phyloP scores from a whole-genome alignment of 2,329 filamentous ascomycete genomes.

The Arthrobotrys pseudoclavata region DNA sequence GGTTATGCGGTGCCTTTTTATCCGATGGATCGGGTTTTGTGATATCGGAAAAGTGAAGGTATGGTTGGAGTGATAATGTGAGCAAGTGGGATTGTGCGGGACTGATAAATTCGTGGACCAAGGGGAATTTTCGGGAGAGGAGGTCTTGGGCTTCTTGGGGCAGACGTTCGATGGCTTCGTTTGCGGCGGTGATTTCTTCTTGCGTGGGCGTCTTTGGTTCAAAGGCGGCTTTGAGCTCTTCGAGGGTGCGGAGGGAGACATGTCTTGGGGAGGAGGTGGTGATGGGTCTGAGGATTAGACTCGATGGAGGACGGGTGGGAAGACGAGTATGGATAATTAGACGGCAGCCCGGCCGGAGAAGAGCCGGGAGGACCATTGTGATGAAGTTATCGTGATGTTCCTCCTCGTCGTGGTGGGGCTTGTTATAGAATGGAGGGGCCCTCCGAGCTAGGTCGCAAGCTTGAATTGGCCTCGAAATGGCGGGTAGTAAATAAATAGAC shows the following conservation, averaged over 20 bases:
- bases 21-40: conserved; percentile 2
- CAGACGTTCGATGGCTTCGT: conserved; percentile 65
- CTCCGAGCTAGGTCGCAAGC: neutral
- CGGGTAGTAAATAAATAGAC: neutral
- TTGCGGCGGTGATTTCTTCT: conserved; percentile 60
- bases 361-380: conserved; percentile 45
- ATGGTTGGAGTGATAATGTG: conserved; percentile 71
- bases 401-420: conserved; percentile 12
- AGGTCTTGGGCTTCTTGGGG: conserved; percentile 70
- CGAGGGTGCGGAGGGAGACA: neutral
- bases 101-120: conserved; percentile 72
- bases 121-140: conserved; percentile 63
- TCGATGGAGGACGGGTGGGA: conserved; percentile 10
- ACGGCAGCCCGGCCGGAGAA: conserved; percentile 43
- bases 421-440: neutral
- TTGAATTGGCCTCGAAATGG: conserved; percentile 6
- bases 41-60: conserved; percentile 45
- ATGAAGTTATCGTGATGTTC: neutral
- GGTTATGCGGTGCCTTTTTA: conserved; percentile 62
- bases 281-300: conserved; percentile 3
- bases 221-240: conserved; percentile 1
- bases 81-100: conserved; percentile 77
- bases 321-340: conserved; percentile 39
- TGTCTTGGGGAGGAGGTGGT: conserved; percentile 16
- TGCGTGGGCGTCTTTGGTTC: neutral